These are phyloP conservation scores for Sistotremastrum suecicum DNA, from an alignment of 768 basidiomycete genomes.

Conservation along the genomic window DNA sequence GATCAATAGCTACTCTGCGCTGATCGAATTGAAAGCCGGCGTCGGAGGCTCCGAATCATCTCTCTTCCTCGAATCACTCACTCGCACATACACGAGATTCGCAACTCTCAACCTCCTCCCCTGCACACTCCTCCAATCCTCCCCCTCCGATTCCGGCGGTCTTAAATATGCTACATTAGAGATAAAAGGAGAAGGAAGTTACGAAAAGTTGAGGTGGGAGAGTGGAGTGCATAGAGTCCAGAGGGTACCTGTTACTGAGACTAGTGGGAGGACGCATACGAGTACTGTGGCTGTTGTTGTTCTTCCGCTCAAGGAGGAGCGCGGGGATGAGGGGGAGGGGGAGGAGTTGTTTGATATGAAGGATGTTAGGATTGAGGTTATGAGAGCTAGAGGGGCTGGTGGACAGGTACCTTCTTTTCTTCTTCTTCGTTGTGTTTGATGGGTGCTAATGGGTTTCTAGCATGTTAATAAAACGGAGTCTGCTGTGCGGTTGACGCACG, in stretches of 20 bases:
- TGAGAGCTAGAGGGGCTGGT: constrained; percentile 94
- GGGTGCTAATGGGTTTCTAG: constrained; percentile 21
- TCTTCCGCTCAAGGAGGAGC: constrained; percentile 63
- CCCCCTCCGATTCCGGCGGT: constrained; percentile 37
- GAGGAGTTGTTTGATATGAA: constrained; percentile 69
- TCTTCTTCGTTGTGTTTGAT: neutral
- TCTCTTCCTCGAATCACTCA: constrained; percentile 63
- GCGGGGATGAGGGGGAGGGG: constrained; percentile 29
- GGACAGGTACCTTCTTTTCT: constrained; percentile 52
- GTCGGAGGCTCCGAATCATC: constrained; percentile 85
- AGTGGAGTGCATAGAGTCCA: constrained; percentile 95
- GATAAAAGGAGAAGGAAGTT: constrained; percentile 62
- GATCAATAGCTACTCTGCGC: constrained; percentile 40
- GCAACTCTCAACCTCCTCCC: constrained; percentile 16
- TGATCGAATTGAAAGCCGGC: constrained; percentile 86
- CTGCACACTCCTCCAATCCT: no score
- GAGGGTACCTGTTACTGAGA: constrained; percentile 82
- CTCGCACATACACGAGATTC: constrained; percentile 70
- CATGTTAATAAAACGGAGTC: constrained; percentile 99
- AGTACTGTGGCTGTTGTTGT: constrained; percentile 84
- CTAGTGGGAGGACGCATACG: constrained; percentile 79
- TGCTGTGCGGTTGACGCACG: constrained; percentile 85
- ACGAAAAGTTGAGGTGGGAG: constrained; percentile 75
- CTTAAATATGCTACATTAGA: constrained; percentile 70
- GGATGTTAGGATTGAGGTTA: constrained; percentile 84